Evolutionary conservation across 371 early-diverging fungal genomes (phyloP).

Genomic region (Lichtheimia ramosa): DNA sequence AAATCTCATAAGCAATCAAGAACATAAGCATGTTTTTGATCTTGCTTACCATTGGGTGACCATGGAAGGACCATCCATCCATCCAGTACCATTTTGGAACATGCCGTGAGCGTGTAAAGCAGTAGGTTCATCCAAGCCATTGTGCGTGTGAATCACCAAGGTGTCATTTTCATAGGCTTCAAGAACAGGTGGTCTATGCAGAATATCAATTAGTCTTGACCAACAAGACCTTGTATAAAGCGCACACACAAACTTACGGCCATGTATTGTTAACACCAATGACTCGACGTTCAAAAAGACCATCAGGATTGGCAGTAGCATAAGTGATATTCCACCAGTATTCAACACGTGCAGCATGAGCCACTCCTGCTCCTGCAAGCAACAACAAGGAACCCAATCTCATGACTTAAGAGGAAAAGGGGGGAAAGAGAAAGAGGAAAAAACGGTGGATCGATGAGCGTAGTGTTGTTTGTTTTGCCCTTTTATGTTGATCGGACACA

Average conservation of each 20-base stretch:
- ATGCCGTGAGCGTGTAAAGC: slow-evolving; percentile 75
- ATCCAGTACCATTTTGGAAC: slow-evolving; percentile 61
- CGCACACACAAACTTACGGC: slow-evolving; percentile 62
- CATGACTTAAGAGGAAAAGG: slow-evolving; percentile 6
- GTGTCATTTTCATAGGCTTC: slow-evolving; percentile 54
- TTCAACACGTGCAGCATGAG: slow-evolving; percentile 57
- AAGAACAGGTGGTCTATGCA: slow-evolving; percentile 44
- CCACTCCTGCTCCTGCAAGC: slow-evolving; percentile 21
- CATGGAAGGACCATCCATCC: slow-evolving; percentile 67
- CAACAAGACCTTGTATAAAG: too few species aligned
- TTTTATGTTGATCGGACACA: slow-evolving; percentile 6
- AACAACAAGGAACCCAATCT: background rate
- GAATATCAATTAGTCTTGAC: background rate
- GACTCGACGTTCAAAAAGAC: slow-evolving; percentile 59
- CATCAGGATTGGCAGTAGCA: slow-evolving; percentile 71
- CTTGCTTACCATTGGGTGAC: slow-evolving; percentile 63
- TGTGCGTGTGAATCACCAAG: slow-evolving; percentile 61
- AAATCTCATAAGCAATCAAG: background rate
- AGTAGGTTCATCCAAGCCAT: slow-evolving; percentile 53
- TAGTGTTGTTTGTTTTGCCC: slow-evolving; percentile 1
- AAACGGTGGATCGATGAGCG: background rate
- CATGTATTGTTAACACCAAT: slow-evolving; percentile 77
- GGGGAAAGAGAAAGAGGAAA: slow-evolving; percentile 3
- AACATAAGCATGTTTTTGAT: background rate
- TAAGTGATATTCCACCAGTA: slow-evolving; percentile 78